Conservation (phyloP, 139 green algal genomes). For the Auxenochlorella pyrenoidosa region DNA sequence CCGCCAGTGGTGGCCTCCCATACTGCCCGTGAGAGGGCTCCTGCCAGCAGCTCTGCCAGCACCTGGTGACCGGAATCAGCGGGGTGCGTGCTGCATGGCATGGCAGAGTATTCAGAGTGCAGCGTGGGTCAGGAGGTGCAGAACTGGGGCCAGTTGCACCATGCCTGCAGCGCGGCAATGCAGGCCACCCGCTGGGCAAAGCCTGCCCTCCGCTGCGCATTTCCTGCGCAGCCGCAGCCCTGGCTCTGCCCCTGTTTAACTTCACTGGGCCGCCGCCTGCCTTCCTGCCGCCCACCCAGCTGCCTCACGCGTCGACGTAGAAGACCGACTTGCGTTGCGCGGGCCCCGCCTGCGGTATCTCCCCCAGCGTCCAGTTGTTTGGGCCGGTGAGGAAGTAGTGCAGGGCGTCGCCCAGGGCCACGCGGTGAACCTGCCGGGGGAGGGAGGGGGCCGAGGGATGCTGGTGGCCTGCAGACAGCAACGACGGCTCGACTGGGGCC, state of each 20-base stretch:
- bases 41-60: constrained; percentile 3
- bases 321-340: background rate
- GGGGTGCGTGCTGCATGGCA: background rate
- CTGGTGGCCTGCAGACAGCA: no score
- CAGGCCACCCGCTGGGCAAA: no score
- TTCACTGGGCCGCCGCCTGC: no score
- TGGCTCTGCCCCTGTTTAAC: no score
- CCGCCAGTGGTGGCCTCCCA: constrained; percentile 2
- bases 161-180: background rate
- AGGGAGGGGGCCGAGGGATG: no score
- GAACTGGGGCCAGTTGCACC: no score
- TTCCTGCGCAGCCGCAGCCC: no score
- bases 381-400: background rate
- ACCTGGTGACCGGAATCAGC: background rate
- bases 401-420: background rate
- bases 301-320: background rate
- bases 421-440: background rate
- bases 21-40: background rate
- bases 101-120: no score
- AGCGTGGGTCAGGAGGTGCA: no score
- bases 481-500: no score
- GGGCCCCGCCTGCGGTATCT: background rate
- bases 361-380: background rate
- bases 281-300: no score
- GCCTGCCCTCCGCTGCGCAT: no score